Conservation (phyloP, 768 basidiomycete genomes). For the Tulasnella sp. region DNA sequence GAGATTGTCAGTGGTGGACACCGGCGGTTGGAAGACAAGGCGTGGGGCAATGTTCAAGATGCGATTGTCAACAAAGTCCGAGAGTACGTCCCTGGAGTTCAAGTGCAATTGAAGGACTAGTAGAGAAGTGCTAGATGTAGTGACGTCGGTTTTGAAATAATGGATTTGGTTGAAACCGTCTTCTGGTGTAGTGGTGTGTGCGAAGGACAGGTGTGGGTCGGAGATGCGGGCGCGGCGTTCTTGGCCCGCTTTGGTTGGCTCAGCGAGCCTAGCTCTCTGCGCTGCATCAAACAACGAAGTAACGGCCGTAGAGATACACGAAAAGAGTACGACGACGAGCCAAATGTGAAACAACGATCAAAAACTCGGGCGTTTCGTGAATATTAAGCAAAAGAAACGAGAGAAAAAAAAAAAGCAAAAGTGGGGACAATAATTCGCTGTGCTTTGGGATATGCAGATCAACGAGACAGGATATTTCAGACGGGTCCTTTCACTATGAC, state of each 20-base stretch:
- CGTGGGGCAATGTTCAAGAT: constrained; percentile 26
- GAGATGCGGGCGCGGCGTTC: too few relatives aligned
- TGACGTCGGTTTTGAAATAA: constrained; percentile 1
- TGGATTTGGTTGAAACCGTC: neutral
- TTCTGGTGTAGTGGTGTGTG: too few relatives aligned
- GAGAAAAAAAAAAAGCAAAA: neutral
- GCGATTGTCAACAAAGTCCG: constrained; percentile 18
- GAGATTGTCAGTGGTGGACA: constrained; percentile 22
- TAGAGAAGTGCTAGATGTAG: neutral
- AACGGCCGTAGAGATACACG: constrained; percentile 19
- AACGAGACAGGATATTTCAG: constrained; percentile 12
- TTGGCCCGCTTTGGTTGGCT: too few relatives aligned
- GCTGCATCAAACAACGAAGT: constrained; percentile 6
- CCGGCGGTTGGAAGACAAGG: constrained; percentile 24
- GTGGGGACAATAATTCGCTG: constrained; percentile 9
- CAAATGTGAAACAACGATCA: neutral
- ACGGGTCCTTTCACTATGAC: constrained; percentile 15
- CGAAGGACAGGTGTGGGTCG: too few relatives aligned
- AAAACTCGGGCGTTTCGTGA: neutral
- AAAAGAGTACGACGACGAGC: constrained; percentile 22
- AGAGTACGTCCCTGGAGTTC: constrained; percentile 23
- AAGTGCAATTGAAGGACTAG: constrained; percentile 25
- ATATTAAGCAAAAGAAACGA: neutral
- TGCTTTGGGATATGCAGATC: constrained; percentile 4
- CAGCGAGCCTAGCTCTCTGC: too few relatives aligned